Percentiles rank a stretch among this genome's conserved stretches.
Conservation (phyloP, 768 basidiomycete genomes). For the Serendipita sp. region DNA sequence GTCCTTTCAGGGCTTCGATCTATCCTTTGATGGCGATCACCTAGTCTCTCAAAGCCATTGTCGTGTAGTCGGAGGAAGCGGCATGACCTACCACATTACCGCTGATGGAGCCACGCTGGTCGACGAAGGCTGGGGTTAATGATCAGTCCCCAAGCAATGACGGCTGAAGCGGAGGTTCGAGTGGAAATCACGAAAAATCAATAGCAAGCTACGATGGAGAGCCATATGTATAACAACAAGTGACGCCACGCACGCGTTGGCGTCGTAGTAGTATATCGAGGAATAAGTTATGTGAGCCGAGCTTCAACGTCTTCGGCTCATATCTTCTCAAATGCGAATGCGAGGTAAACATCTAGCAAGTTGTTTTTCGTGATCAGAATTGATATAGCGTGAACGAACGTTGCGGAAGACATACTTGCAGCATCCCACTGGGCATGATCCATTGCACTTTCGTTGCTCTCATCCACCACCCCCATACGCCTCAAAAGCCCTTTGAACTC, state of each 20-base stretch:
- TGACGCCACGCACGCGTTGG: no score
- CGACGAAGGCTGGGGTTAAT: background rate
- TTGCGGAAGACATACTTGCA: slow-evolving; percentile 55
- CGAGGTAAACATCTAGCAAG: slow-evolving; percentile 72
- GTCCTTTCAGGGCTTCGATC: background rate
- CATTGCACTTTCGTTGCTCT: slow-evolving; percentile 78
- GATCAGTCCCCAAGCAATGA: background rate
- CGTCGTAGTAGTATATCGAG: background rate
- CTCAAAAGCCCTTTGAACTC: slow-evolving; percentile 76
- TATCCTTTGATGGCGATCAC: background rate
- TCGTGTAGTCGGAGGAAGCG: background rate
- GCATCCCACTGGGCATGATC: slow-evolving; percentile 96
- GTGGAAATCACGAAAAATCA: background rate
- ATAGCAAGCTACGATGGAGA: background rate
- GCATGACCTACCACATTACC: background rate
- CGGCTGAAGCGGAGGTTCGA: background rate
- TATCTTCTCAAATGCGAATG: slow-evolving; percentile 70
- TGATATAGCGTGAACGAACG: background rate
- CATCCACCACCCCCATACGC: slow-evolving; percentile 84
- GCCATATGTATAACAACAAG: background rate
- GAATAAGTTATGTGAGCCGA: background rate
- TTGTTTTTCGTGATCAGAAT: slow-evolving; percentile 10
- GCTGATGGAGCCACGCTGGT: background rate
- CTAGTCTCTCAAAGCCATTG: background rate
- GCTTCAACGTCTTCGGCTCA: slow-evolving; percentile 4